A percentile compares a stretch with the other conserved stretches of the same genome.
These are phyloP conservation scores for Alloascoidea hylecoeti DNA, from an alignment of 805 yeast genomes.

Conservation along the genomic window DNA sequence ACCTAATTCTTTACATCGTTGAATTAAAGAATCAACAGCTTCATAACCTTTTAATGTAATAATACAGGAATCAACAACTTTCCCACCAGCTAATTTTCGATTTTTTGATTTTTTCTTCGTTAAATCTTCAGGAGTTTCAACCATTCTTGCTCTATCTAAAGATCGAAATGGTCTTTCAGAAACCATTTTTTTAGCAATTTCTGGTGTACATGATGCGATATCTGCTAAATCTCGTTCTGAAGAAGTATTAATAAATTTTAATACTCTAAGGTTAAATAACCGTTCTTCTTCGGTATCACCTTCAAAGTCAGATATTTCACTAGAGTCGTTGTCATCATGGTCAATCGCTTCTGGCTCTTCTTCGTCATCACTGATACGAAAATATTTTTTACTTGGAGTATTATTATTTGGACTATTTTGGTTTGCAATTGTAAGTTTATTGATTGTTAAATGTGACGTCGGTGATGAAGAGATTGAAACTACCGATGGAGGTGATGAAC, in stretches of 20 bases:
- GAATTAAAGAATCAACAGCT: constrained; percentile 88
- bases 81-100: constrained; percentile 25
- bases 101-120: constrained; percentile 16
- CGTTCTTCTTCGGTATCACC: constrained; percentile 20
- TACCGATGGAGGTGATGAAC: not conserved
- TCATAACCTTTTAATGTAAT: constrained; percentile 73
- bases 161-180: constrained; percentile 54
- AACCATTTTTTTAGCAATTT: constrained; percentile 50
- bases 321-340: constrained; percentile 21
- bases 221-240: constrained; percentile 66
- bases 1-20: constrained; percentile 71
- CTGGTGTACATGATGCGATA: constrained; percentile 56
- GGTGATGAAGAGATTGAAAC: too few relatives aligned
- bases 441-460: too few relatives aligned
- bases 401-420: not conserved
- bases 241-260: constrained; percentile 71
- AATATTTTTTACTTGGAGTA: not conserved
- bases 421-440: not conserved
- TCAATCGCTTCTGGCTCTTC: constrained; percentile 28
- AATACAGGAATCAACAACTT: constrained; percentile 55
- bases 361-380: constrained; percentile 16
- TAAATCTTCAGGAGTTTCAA: constrained; percentile 31
- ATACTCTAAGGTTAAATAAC: constrained; percentile 47
- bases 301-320: constrained; percentile 35
- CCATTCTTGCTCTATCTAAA: constrained; percentile 43